A percentile compares a stretch with the other conserved stretches of the same genome.
These are phyloP conservation scores for Camellia sinensis DNA, from an alignment of 148 eudicot species.

Conservation along the genomic window DNA sequence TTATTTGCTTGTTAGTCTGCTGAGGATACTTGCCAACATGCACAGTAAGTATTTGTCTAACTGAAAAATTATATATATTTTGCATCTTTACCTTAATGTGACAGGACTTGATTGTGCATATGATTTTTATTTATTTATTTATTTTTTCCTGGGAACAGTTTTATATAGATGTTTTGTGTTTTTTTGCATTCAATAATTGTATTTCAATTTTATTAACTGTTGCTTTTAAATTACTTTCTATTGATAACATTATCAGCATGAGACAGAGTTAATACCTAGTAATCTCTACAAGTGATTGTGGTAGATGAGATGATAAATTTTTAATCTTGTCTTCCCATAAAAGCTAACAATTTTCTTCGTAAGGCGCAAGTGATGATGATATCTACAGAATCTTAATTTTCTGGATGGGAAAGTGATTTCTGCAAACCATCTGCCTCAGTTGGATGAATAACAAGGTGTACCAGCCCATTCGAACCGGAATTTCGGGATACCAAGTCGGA, in stretches of 20 bases:
- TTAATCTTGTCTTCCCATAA: background rate
- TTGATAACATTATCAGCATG: background rate
- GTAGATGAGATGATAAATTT: background rate
- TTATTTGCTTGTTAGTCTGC: slow-evolving; percentile 57
- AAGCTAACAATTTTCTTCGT: background rate
- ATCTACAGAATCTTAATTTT: no score
- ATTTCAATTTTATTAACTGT: background rate
- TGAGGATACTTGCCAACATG: slow-evolving; percentile 69
- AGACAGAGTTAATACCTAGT: no score
- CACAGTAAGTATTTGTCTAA: slow-evolving; percentile 51
- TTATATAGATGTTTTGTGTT: background rate
- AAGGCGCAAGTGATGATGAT: background rate
- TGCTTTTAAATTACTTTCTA: background rate
- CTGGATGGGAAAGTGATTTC: no score
- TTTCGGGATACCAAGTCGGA: no score
- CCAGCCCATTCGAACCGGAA: no score
- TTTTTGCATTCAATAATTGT: background rate
- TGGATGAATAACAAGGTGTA: no score
- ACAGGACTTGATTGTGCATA: slow-evolving; percentile 7
- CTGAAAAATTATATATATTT: background rate
- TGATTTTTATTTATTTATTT: no score
- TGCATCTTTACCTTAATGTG: background rate
- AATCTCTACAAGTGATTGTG: no score
- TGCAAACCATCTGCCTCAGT: no score
- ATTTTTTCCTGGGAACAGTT: no score